Evolutionary conservation across 192 early-diverging fungal species (phyloP), one percentile per base, ranked within the genome.

Genomic region (Diversispora epigaea): DNA sequence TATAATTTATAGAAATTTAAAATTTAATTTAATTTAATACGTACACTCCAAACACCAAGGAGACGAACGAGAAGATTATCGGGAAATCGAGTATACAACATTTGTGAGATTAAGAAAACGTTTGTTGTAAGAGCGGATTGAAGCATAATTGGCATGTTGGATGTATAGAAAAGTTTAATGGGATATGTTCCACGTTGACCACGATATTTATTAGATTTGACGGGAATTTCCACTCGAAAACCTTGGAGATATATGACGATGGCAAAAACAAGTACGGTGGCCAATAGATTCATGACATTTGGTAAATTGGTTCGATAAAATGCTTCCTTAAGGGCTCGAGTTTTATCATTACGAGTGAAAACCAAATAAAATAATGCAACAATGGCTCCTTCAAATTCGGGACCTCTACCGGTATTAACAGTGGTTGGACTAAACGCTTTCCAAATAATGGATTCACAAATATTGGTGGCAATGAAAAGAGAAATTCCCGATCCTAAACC

Each of bases 111-210:
- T 87, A 99, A 93, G 83, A 97, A 99, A 70, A 97, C 86, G 78
- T 99, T 94, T 69, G 95, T 97, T 49, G 94, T 92, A 73, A 99
- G 85, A 52, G 98, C 95, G 43, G 96, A 98, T 85, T 98, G 96
- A 71, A 98, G 91, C 98, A 99, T 98, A 80, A 99, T 98, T 63
- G 98, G 92, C 98, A 99, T 99, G 88, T 98, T 99, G 77, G 96
- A 98, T 46, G 98, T 99, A 89, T 99, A 99, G 85, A 99, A 98
- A 56, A 99, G 86, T 90, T 99, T 99, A 91, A 99, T 89, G 66
- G 98, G 98, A 87, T 96, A 99, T 73, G 95, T 89, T 39, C 97
- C 96, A 78, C 94, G 94, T 83, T 99, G 98, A 57, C 98, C 98
- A 84, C 97, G 95, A 85, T 93, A 89, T 56, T 90, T 85, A 73